Percentiles rank a stretch among this genome's conserved stretches.
Evolutionary conservation across 257 asterid genomes (phyloP).

Genomic region (Solanum phureja): DNA sequence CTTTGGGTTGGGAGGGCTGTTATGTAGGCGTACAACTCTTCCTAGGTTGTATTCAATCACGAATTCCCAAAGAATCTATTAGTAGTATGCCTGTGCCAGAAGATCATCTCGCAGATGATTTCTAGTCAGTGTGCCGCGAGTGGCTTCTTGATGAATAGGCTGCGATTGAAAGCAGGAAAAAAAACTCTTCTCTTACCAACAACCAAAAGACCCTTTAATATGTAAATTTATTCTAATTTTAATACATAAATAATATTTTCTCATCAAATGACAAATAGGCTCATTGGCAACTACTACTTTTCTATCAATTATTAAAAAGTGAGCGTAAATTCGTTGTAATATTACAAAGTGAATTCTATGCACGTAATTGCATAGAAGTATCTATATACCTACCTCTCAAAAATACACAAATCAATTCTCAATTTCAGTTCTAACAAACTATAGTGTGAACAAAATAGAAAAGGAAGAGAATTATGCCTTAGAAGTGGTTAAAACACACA

Average conservation of each 20-base stretch:
- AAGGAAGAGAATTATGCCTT: background rate
- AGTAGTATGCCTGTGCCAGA: too few relatives aligned
- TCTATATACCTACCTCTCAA: background rate
- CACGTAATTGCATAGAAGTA: background rate
- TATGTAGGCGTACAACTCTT: too few relatives aligned
- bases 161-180: too few relatives aligned
- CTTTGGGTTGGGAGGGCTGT: too few relatives aligned
- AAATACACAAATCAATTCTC: background rate
- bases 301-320: background rate
- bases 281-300: background rate
- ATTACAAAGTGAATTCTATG: background rate
- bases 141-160: too few relatives aligned
- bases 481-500: background rate
- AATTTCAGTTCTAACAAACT: background rate
- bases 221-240: too few relatives aligned
- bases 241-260: background rate
- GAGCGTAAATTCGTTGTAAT: background rate
- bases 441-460: background rate
- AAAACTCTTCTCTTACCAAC: too few relatives aligned
- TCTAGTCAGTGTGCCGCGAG: too few relatives aligned
- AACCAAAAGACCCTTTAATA: too few relatives aligned
- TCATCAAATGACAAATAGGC: background rate
- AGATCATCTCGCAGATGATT: too few relatives aligned
- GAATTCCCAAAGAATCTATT: too few relatives aligned
- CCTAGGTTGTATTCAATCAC: too few relatives aligned